Percentiles rank a stretch among this genome's conserved stretches.
phyloP scores from a whole-genome alignment of 1,139 yeast genomes.

The Yamadazyma jaroonii region DNA sequence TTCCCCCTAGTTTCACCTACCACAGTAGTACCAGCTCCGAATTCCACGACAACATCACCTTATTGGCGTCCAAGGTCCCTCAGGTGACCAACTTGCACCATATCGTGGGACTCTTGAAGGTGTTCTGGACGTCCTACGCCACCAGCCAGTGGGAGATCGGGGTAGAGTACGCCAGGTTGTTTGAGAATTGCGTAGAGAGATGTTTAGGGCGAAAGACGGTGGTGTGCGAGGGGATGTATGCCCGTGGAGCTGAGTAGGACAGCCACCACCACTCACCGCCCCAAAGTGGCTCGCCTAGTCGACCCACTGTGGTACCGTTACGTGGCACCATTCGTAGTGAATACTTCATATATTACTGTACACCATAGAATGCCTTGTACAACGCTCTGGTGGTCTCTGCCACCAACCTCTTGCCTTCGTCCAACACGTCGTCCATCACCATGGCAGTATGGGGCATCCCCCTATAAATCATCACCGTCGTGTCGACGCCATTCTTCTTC shows the following conservation, averaged over 20 bases:
- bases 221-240: slow-evolving; percentile 49
- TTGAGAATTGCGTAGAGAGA: slow-evolving; percentile 51
- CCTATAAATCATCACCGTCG: slow-evolving; percentile 32
- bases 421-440: slow-evolving; percentile 45
- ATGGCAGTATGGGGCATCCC: slow-evolving; percentile 50
- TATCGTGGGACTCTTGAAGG: slow-evolving; percentile 47
- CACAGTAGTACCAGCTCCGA: slow-evolving; percentile 7
- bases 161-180: slow-evolving; percentile 49
- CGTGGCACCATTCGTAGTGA: too few relatives aligned
- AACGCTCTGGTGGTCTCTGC: slow-evolving; percentile 29
- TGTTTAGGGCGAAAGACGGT: slow-evolving; percentile 45
- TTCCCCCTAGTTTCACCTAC: slow-evolving; percentile 6
- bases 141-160: slow-evolving; percentile 55
- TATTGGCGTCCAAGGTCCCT: slow-evolving; percentile 15
- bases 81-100: slow-evolving; percentile 19
- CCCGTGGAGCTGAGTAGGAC: not conserved
- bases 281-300: too few relatives aligned
- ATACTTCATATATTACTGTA: too few relatives aligned
- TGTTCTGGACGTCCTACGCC: slow-evolving; percentile 37
- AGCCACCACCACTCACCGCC: too few relatives aligned
- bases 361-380: slow-evolving; percentile 17
- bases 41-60: slow-evolving; percentile 15
- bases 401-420: slow-evolving; percentile 38
- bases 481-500: slow-evolving; percentile 33
- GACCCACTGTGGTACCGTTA: too few relatives aligned